These are phyloP conservation scores for Fusarium domesticum DNA, from an alignment of 2,329 filamentous ascomycete genomes.

Conservation along the genomic window DNA sequence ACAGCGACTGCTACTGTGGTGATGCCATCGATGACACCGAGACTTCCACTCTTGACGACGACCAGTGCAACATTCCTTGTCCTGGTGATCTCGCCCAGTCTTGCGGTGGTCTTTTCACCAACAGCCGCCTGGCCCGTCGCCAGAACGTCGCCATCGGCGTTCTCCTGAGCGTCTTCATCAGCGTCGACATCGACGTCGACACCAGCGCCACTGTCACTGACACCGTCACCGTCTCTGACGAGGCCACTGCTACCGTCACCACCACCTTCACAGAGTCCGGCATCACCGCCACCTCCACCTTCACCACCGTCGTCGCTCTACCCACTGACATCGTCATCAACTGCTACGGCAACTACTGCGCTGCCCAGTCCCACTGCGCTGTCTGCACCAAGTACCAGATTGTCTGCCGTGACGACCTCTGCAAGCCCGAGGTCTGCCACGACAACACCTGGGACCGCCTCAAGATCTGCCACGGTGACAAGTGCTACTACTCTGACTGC, in stretches of 20 bases:
- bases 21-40: constrained; percentile 6
- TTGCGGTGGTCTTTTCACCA: constrained; percentile 27
- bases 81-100: constrained; percentile 24
- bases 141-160: constrained; percentile 21
- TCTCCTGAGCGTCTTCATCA: constrained; percentile 24
- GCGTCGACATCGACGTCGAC: constrained; percentile 9
- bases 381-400: constrained; percentile 27
- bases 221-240: constrained; percentile 7
- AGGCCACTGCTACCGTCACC: constrained; percentile 22
- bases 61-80: constrained; percentile 28
- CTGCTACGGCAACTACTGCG: constrained; percentile 33
- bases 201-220: constrained; percentile 6
- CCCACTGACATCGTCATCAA: constrained; percentile 26
- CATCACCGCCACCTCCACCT: constrained; percentile 22
- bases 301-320: constrained; percentile 20
- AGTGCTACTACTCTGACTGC: constrained; percentile 33
- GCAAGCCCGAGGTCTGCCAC: constrained; percentile 28
- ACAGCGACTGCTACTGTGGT: constrained; percentile 34
- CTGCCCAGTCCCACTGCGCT: constrained; percentile 29
- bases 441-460: constrained; percentile 30
- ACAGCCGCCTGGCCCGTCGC: constrained; percentile 18
- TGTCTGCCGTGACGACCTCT: constrained; percentile 36
- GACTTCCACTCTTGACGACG: constrained; percentile 9
- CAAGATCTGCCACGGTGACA: constrained; percentile 33
- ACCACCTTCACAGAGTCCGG: constrained; percentile 30